Evolutionary conservation across 768 basidiomycete genomes (phyloP).

Genomic region (Russula dissimulans): DNA sequence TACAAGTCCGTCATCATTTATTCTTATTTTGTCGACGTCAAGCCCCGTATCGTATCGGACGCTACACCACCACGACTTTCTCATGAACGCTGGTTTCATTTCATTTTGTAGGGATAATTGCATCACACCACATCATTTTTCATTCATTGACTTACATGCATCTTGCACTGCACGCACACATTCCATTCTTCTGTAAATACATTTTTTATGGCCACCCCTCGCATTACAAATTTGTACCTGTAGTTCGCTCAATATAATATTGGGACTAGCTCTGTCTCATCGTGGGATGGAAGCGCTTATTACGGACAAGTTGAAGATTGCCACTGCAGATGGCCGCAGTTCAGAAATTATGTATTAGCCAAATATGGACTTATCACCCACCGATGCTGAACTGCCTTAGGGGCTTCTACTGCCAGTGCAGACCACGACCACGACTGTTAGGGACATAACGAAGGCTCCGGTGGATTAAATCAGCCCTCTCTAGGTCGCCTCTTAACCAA

Average conservation of each 20-base stretch:
- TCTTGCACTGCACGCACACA: neutral
- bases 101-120: neutral
- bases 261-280: no score
- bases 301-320: neutral
- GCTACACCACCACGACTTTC: neutral
- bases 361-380: no score
- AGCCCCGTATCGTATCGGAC: neutral
- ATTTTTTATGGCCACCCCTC: neutral
- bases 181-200: constrained; percentile 1
- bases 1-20: neutral
- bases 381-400: no score
- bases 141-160: neutral
- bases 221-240: neutral
- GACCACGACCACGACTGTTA: no score
- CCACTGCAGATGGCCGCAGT: neutral
- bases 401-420: no score
- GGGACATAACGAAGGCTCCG: neutral
- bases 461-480: neutral
- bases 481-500: neutral
- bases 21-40: neutral
- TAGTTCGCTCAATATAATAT: neutral
- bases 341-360: no score
- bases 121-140: neutral
- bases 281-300: neutral
- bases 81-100: neutral